Evolutionary conservation across 345 rosid species (phyloP).

Genomic region (Passiflora organensis): DNA sequence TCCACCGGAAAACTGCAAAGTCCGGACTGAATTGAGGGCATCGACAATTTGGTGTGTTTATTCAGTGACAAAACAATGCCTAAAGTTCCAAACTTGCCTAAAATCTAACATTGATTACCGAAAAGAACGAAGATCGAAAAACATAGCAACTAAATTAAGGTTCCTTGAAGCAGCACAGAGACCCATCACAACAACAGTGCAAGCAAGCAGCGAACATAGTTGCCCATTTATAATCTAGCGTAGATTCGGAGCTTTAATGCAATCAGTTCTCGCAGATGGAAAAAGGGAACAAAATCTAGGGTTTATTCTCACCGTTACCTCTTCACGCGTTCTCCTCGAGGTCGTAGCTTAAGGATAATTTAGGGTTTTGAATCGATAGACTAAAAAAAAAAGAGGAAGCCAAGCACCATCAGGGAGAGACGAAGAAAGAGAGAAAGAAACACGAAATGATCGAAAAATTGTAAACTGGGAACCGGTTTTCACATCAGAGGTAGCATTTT

Average conservation of each 20-base stretch:
- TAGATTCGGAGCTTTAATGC: too few species aligned
- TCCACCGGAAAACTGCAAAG: not conserved
- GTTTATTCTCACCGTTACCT: not conserved
- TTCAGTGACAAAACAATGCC: conserved; percentile 7
- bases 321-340: too few species aligned
- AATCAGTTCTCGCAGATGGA: too few species aligned
- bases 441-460: not conserved
- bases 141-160: too few species aligned
- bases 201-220: too few species aligned
- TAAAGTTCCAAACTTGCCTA: conserved; percentile 7
- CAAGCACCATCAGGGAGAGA: not conserved
- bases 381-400: not conserved
- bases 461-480: not conserved
- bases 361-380: not conserved
- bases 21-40: not conserved
- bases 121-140: not conserved
- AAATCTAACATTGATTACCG: conserved; percentile 16
- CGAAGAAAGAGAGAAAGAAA: not conserved
- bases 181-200: not conserved
- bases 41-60: not conserved
- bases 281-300: not conserved
- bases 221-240: not conserved
- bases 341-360: not conserved
- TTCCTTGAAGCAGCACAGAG: not conserved
- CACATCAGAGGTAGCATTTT: not conserved